Evolutionary conservation across 768 basidiomycete species (phyloP), one percentile per base, ranked within the genome.

Genomic region (Solioccasus polychromus): DNA sequence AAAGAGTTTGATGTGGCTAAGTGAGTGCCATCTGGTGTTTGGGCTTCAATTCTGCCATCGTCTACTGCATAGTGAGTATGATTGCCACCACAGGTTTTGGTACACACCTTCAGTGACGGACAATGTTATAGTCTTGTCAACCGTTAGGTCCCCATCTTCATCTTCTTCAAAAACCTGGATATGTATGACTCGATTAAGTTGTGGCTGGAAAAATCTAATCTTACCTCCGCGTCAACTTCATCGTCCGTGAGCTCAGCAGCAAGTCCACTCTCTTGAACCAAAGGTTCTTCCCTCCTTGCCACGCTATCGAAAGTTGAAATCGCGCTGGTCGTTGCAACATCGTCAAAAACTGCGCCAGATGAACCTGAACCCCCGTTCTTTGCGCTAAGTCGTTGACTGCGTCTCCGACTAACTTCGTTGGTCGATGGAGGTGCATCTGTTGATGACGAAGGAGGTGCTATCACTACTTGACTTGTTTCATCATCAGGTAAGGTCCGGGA

Each of bases 1-100:
- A 64, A 54, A 2, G 79, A 77, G 44, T 75, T 85, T 1, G 96
- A 95, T 4, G 96, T 98, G 3, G 89, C 82, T 24, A 99, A 83
- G 14, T 92, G 81, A 1, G 94, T 98, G 1, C 96, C 96, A 53
- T 97, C 92, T 3, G 96, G 94, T 0, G 96, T 97, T 63, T 96
- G 91, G 2, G 94, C 96, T 60, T 93, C 92, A 8, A 98, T 78
- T 63, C 87, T 90, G n/a, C 87, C 84, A 8, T 92, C 94, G 66
- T 95, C 93, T 88, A 47, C 9, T 19, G 35, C 15, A 24, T 2
- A 29, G 39, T 57, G 5, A 56, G 48, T 24, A 54, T 5, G 31
- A 15, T 22, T 24, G 38, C 35, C 14, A 15, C 24, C 39, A 15
- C 22, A 20, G 32, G 11, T 25, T 3, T 29, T 31, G 17, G 34